These are phyloP conservation scores for Alternaria triticina DNA, from an alignment of 2,329 filamentous ascomycete species.

Conservation along the genomic window DNA sequence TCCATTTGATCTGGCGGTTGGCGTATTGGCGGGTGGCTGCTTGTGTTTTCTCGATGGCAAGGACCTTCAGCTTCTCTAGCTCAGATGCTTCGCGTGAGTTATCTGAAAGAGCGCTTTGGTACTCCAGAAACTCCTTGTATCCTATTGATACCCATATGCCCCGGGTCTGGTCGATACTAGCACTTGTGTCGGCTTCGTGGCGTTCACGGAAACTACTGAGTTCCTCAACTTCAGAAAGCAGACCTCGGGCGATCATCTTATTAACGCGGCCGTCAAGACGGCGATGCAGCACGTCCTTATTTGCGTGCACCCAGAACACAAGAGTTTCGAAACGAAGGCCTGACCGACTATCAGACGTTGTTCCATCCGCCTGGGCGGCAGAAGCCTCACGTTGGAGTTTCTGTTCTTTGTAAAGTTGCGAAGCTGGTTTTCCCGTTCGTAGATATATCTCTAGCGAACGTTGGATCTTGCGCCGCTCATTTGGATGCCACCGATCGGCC, in stretches of 20 bases:
- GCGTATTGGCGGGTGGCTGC: conserved; percentile 87
- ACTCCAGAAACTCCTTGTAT: conserved; percentile 86
- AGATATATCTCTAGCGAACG: conserved; percentile 91
- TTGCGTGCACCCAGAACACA: conserved; percentile 86
- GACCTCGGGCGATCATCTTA: conserved; percentile 75
- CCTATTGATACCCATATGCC: conserved; percentile 98
- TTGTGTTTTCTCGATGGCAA: conserved; percentile 77
- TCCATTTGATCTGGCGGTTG: conserved; percentile 84
- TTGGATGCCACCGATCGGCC: conserved; percentile 92
- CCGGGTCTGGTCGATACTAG: conserved; percentile 70
- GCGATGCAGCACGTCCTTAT: conserved; percentile 66
- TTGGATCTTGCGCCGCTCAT: conserved; percentile 86
- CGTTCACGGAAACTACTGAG: conserved; percentile 58
- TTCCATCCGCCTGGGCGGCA: background rate
- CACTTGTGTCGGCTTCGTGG: conserved; percentile 55
- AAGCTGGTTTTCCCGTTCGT: conserved; percentile 79
- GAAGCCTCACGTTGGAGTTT: conserved; percentile 41
- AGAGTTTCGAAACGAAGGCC: conserved; percentile 64
- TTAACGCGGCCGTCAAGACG: conserved; percentile 81
- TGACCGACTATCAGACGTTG: background rate
- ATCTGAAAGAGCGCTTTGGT: conserved; percentile 55
- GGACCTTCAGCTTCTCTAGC: conserved; percentile 62
- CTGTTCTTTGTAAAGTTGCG: conserved; percentile 86
- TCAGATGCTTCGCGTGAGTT: conserved; percentile 44
- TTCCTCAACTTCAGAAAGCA: conserved; percentile 66